These are phyloP conservation scores for Candida montana DNA, from an alignment of 805 yeast species.

Conservation along the genomic window DNA sequence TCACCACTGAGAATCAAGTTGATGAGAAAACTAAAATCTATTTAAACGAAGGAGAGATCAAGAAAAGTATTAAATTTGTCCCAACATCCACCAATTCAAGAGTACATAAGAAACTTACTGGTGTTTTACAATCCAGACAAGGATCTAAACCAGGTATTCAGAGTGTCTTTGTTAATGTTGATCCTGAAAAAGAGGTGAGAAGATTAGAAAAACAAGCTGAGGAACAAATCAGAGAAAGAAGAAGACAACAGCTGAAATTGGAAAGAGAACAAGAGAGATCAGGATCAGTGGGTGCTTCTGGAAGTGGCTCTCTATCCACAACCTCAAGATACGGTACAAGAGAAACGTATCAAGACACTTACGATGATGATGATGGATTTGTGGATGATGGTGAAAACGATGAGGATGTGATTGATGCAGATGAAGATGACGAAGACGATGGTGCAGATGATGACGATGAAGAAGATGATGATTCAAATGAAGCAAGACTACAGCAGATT, in stretches of 20 bases:
- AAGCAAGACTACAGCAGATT: conserved; percentile 26
- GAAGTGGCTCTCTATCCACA: conserved; percentile 10
- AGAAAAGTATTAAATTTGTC: conserved; percentile 63
- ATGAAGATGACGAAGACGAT: conserved; percentile 30
- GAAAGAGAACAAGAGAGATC: conserved; percentile 53
- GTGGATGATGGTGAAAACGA: conserved; percentile 50
- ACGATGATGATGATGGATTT: conserved; percentile 28
- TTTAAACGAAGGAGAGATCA: conserved; percentile 51
- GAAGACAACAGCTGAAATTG: conserved; percentile 51
- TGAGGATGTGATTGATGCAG: conserved; percentile 39
- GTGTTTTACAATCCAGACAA: conserved; percentile 45
- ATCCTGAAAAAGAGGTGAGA: conserved; percentile 66
- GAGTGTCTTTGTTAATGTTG: conserved; percentile 40
- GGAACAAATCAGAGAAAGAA: conserved; percentile 59
- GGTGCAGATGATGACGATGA: conserved; percentile 40
- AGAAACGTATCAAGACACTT: conserved; percentile 30
- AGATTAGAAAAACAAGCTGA: conserved; percentile 63
- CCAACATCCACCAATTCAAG: conserved; percentile 89
- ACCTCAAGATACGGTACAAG: conserved; percentile 18
- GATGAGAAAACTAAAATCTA: conserved; percentile 8
- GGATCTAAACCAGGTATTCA: conserved; percentile 33
- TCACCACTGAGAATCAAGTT: conserved; percentile 45
- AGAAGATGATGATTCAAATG: conserved; percentile 47
- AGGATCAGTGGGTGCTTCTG: conserved; percentile 32
- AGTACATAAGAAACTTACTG: conserved; percentile 75